These are phyloP conservation scores for Aspergillus sp. DNA, from an alignment of 2,329 filamentous ascomycete species.

Conservation along the genomic window DNA sequence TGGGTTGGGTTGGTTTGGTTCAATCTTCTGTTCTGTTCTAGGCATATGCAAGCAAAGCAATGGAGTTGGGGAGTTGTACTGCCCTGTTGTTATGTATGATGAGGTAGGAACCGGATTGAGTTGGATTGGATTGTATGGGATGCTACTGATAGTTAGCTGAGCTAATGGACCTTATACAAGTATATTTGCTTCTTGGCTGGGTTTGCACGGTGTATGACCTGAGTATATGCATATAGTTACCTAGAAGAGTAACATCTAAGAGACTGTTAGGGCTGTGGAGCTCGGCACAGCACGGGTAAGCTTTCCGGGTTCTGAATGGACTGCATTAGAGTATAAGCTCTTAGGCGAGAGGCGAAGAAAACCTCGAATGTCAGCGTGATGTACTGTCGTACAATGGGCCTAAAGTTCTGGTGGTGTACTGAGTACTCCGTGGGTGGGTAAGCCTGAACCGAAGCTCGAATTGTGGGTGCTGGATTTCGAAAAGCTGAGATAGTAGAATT, in stretches of 20 bases:
- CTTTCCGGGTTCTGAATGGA: not conserved
- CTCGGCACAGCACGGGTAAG: not conserved
- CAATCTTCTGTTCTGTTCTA: not conserved
- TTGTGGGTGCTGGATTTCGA: too few species aligned
- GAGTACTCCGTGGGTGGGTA: too few species aligned
- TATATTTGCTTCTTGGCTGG: not conserved
- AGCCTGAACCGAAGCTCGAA: too few species aligned
- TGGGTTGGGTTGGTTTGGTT: not conserved
- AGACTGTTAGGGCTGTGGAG: too few species aligned
- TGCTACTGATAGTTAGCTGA: constrained; percentile 9
- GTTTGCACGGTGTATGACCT: not conserved
- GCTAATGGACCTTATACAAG: constrained; percentile 4
- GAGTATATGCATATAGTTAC: not conserved
- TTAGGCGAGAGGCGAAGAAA: not conserved
- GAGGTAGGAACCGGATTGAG: not conserved
- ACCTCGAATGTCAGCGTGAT: not conserved
- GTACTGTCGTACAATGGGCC: not conserved
- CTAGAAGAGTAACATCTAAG: too few species aligned
- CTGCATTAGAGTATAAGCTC: not conserved
- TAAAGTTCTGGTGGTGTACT: too few species aligned
- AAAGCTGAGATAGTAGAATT: too few species aligned
- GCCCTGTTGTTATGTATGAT: constrained; percentile 1
- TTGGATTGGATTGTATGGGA: not conserved
- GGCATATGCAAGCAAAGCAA: not conserved
- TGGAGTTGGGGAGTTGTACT: constrained; percentile 6